Conservation (phyloP, 2,329 filamentous ascomycete species). For the Phaeosphaeria sp. region DNA sequence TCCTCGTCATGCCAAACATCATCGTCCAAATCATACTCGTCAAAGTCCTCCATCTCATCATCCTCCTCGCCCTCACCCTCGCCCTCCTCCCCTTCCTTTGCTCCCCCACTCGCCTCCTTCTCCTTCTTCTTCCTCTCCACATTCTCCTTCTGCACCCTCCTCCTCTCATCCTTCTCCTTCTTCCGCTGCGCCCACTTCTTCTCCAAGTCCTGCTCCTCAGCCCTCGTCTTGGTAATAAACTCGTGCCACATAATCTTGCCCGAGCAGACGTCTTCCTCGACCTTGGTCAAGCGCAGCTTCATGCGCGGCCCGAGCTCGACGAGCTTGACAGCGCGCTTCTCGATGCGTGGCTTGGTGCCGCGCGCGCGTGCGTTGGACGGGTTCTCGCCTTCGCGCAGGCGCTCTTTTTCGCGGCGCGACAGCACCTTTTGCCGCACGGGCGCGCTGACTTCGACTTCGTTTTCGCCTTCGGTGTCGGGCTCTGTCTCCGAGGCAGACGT, state of each 20-base stretch:
- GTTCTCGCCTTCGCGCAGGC: slow-evolving; percentile 50
- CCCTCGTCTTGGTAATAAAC: slow-evolving; percentile 82
- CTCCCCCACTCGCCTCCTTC: slow-evolving; percentile 50
- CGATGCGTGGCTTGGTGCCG: slow-evolving; percentile 60
- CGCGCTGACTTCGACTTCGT: slow-evolving; percentile 84
- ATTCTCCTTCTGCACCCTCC: slow-evolving; percentile 85
- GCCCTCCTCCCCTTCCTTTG: slow-evolving; percentile 52
- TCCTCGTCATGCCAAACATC: slow-evolving; percentile 60
- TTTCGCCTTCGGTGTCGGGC: slow-evolving; percentile 91
- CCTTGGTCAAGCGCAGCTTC: slow-evolving; percentile 88
- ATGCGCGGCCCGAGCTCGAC: slow-evolving; percentile 91
- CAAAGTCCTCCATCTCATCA: slow-evolving; percentile 55
- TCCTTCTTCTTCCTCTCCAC: slow-evolving; percentile 82
- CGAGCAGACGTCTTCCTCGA: slow-evolving; percentile 89
- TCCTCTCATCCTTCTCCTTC: slow-evolving; percentile 81
- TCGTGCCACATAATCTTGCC: slow-evolving; percentile 98
- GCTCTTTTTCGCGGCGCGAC: slow-evolving; percentile 59
- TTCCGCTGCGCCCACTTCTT: slow-evolving; percentile 79
- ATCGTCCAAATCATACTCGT: slow-evolving; percentile 58
- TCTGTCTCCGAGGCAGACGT: slow-evolving; percentile 93
- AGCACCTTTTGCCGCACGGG: slow-evolving; percentile 67
- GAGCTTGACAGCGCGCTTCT: slow-evolving; percentile 88
- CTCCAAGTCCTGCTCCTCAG: slow-evolving; percentile 80
- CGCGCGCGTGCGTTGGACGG: slow-evolving; percentile 43
- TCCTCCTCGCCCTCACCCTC: slow-evolving; percentile 59